These are phyloP conservation scores for Coniochaeta ligniaria DNA, from an alignment of 2,329 filamentous ascomycete species.

Conservation along the genomic window DNA sequence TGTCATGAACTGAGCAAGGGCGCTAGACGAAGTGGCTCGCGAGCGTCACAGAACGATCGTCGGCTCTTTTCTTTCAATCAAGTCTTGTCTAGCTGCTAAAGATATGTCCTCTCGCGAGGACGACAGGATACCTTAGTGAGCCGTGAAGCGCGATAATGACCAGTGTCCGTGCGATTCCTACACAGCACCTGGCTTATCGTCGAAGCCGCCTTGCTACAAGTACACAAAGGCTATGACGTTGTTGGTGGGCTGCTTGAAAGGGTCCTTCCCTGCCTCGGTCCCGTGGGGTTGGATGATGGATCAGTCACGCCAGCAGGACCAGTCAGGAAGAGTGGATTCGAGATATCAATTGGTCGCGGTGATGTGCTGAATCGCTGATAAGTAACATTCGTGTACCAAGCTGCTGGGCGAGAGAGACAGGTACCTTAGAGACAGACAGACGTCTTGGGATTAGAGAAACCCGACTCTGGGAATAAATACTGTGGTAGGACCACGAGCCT, in stretches of 20 bases:
- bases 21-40: background rate
- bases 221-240: background rate
- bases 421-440: too few relatives aligned
- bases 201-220: background rate
- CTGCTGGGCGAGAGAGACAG: too few relatives aligned
- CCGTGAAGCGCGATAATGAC: background rate
- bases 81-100: background rate
- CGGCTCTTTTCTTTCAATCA: background rate
- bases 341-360: background rate
- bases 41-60: background rate
- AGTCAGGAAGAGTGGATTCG: background rate
- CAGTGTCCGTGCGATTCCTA: too few relatives aligned
- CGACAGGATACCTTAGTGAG: background rate
- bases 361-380: too few relatives aligned
- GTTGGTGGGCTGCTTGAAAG: background rate
- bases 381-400: too few relatives aligned
- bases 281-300: slow-evolving; percentile 1
- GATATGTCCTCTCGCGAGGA: background rate
- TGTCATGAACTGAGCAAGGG: background rate
- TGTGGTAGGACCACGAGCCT: too few relatives aligned
- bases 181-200: background rate
- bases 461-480: too few relatives aligned
- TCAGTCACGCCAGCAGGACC: background rate
- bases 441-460: too few relatives aligned
- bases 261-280: background rate